phyloP scores from a whole-genome alignment of 306 rosid genomes.

The Citrullus colocynthis region DNA sequence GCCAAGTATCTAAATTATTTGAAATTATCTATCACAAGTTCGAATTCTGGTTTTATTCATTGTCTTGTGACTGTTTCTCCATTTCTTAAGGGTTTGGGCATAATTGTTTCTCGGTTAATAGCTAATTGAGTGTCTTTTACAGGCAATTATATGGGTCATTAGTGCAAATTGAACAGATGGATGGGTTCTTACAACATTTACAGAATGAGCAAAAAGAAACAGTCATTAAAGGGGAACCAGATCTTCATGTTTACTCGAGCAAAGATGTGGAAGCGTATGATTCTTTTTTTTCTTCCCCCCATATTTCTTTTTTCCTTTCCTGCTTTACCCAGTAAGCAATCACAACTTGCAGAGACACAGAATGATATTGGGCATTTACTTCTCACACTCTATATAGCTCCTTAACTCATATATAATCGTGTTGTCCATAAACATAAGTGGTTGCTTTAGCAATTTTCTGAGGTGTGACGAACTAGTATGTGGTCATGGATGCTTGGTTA shows the following conservation, averaged over 20 bases:
- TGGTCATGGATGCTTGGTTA: background rate
- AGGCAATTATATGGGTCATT: conserved; percentile 48
- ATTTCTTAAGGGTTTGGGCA: background rate
- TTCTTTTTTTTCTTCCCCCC: background rate
- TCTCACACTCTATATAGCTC: background rate
- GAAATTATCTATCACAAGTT: background rate
- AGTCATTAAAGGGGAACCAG: conserved; percentile 41
- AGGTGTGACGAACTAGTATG: background rate
- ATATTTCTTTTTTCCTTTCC: background rate
- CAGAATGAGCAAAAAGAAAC: conserved; percentile 57
- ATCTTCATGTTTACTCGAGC: conserved; percentile 63
- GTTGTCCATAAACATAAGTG: background rate
- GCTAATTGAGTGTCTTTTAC: conserved; percentile 9
- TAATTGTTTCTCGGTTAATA: background rate
- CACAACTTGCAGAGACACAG: background rate
- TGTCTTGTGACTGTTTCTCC: background rate
- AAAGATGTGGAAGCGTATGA: conserved; percentile 79
- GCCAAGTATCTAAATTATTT: background rate
- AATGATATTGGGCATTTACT: background rate
- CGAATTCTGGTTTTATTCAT: background rate
- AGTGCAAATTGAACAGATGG: conserved; percentile 60
- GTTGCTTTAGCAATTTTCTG: background rate
- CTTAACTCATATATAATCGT: background rate
- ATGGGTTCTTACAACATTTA: conserved; percentile 61
- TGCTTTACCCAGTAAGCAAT: background rate